Percentiles rank a stretch among this genome's conserved stretches.
These are phyloP conservation scores for Boeremia exigua DNA, from an alignment of 2,329 filamentous ascomycete genomes.

Conservation along the genomic window DNA sequence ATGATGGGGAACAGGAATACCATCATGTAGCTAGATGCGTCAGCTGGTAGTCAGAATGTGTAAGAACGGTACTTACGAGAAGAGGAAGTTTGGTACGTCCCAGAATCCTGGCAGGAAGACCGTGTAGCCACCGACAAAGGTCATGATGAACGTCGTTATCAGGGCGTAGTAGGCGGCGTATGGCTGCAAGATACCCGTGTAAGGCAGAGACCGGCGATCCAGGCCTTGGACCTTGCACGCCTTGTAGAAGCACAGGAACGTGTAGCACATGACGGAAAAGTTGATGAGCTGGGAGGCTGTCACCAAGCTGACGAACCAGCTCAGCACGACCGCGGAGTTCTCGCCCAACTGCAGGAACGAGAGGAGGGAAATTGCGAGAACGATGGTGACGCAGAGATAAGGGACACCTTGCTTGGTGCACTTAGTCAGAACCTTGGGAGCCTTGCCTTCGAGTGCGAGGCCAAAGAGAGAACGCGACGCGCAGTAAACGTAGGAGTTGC, in stretches of 20 bases:
- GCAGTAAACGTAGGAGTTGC: constrained; percentile 63
- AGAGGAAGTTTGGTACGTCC: constrained; percentile 73
- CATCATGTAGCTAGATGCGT: constrained; percentile 66
- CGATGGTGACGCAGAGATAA: constrained; percentile 72
- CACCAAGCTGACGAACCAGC: constrained; percentile 76
- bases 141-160: constrained; percentile 70
- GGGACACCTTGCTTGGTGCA: constrained; percentile 71
- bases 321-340: constrained; percentile 70
- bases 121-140: constrained; percentile 75
- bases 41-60: neutral
- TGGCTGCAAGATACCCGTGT: constrained; percentile 72
- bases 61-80: constrained; percentile 60
- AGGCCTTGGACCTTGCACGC: constrained; percentile 74
- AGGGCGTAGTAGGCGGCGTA: constrained; percentile 73
- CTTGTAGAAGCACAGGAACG: constrained; percentile 74
- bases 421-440: constrained; percentile 62
- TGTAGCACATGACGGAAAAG: constrained; percentile 64
- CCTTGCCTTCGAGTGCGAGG: constrained; percentile 61
- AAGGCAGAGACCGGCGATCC: constrained; percentile 70
- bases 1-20: constrained; percentile 73
- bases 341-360: constrained; percentile 78
- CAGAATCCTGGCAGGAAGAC: constrained; percentile 75
- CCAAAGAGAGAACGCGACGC: constrained; percentile 61
- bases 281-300: constrained; percentile 69
- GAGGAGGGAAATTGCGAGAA: constrained; percentile 71